phyloP scores from a whole-genome alignment of 768 basidiomycete species.

The Pleurotus giganteus region DNA sequence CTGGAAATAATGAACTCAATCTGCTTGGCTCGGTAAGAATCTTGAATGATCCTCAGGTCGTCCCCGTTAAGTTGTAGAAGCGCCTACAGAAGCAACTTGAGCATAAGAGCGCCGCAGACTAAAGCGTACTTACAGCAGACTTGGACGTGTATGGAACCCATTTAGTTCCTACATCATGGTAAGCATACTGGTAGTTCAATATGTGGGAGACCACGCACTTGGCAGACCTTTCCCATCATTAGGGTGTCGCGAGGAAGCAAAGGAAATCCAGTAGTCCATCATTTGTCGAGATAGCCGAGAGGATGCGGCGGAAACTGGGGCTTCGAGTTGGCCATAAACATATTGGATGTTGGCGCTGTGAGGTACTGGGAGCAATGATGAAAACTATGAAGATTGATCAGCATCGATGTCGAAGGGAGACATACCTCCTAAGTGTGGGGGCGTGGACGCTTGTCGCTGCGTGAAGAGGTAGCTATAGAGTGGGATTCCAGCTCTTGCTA shows the following conservation, averaged over 20 bases:
- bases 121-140: neutral
- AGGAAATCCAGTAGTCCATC: constrained; percentile 47
- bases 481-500: neutral
- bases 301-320: constrained; percentile 13
- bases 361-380: constrained; percentile 20
- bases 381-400: no score
- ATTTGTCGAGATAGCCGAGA: constrained; percentile 28
- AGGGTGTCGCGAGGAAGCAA: constrained; percentile 38
- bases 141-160: neutral
- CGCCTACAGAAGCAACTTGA: constrained; percentile 14
- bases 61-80: constrained; percentile 26
- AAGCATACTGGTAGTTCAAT: neutral
- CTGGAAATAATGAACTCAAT: constrained; percentile 23
- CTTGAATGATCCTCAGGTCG: constrained; percentile 24
- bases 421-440: neutral
- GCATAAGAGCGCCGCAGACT: neutral
- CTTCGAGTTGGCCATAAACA: constrained; percentile 24
- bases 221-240: constrained; percentile 37
- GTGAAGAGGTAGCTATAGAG: neutral
- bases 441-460: neutral
- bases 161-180: neutral
- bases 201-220: constrained; percentile 24
- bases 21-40: constrained; percentile 24
- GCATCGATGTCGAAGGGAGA: neutral
- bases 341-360: constrained; percentile 28